A percentile compares a stretch with the other conserved stretches of the same genome.
These are phyloP conservation scores for Phyllosticta ampelicida DNA, from an alignment of 2,329 filamentous ascomycete genomes.

Conservation along the genomic window DNA sequence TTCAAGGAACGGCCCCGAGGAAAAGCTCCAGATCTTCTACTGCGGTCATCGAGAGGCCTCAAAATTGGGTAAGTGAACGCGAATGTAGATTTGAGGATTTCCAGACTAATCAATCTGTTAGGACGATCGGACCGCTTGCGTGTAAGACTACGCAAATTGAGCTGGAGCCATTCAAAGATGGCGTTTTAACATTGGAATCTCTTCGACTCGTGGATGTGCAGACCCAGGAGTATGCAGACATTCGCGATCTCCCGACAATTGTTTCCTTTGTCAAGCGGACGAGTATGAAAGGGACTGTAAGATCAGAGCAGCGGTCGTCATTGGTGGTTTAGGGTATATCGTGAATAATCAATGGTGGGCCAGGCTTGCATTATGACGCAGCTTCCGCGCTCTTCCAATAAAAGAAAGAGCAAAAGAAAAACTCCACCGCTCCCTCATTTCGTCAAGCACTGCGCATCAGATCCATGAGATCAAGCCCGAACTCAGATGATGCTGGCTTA, in stretches of 20 bases:
- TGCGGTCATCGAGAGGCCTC: slow-evolving; percentile 67
- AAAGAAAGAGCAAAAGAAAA: too few species aligned
- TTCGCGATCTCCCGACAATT: slow-evolving; percentile 62
- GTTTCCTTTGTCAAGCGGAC: slow-evolving; percentile 25
- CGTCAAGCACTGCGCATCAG: slow-evolving; percentile 35
- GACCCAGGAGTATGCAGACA: slow-evolving; percentile 66
- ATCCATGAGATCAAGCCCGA: slow-evolving; percentile 42
- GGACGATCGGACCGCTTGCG: slow-evolving; percentile 57
- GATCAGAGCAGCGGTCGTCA: background rate
- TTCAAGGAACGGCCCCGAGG: slow-evolving; percentile 57
- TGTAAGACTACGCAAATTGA: slow-evolving; percentile 64
- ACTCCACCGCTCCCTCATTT: too few species aligned
- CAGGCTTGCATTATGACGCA: too few species aligned
- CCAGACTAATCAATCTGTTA: slow-evolving; percentile 15
- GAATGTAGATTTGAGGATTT: background rate
- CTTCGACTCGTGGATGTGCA: slow-evolving; percentile 62
- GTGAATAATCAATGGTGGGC: background rate
- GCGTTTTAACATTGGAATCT: slow-evolving; percentile 60
- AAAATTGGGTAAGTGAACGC: slow-evolving; percentile 49
- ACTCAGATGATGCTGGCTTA: slow-evolving; percentile 21
- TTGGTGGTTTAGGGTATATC: background rate
- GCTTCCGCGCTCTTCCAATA: too few species aligned
- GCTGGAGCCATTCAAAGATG: slow-evolving; percentile 57
- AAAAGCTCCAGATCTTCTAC: slow-evolving; percentile 54
- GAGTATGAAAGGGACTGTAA: background rate